Base-by-base conservation (phyloP, 2,329 filamentous ascomycete genomes). In the Canariomyces notabilis region DNA sequence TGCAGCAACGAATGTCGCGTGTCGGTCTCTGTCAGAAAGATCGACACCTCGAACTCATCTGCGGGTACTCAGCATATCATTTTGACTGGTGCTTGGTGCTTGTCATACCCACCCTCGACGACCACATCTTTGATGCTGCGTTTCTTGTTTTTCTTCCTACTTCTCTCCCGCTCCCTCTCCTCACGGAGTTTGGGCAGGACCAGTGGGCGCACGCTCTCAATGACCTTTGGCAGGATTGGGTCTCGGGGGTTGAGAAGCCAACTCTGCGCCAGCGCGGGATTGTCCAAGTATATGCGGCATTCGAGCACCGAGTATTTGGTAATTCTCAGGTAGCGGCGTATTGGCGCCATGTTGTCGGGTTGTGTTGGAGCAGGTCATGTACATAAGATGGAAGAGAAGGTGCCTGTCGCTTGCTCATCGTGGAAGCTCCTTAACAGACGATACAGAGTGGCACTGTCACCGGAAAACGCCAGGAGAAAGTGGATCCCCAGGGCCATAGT, bases 1-100 rank as follows among this genome's bases (percentile, higher is more conserved):
- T 83, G 85, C 48, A 97, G 76, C 31, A 98, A 72, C 26, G 89
- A 87, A 70, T 97, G 93, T 12, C 89, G 81, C 3, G 85, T 90
- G 42, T 80, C 83, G 6, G 85, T 86, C 64, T 95, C 88, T 37
- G 87, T 94, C 55, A 98, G 73, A 68, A 96, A 97, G 54, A 98
- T 86, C 31, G 89, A 87, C 12, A 96, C 89, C 62, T 97, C 89
- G 62, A 96, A 98, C 57, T 95, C 91, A 66, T 96, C 91, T 93
- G 55, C n/a, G 16, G 16, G 9, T n/a, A 16, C 19, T 46, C 26
- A 44, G 49, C 31, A 41, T 42, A 45, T n/a, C n/a, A n/a, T n/a
- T n/a, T n/a, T n/a, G n/a, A n/a, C n/a, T n/a, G n/a, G n/a, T n/a
- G n/a, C n/a, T n/a, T n/a, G n/a, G n/a, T n/a, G n/a, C n/a, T n/a